phyloP scores from a whole-genome alignment of 164 flowering plant species.

The Kingdonia uniflora region DNA sequence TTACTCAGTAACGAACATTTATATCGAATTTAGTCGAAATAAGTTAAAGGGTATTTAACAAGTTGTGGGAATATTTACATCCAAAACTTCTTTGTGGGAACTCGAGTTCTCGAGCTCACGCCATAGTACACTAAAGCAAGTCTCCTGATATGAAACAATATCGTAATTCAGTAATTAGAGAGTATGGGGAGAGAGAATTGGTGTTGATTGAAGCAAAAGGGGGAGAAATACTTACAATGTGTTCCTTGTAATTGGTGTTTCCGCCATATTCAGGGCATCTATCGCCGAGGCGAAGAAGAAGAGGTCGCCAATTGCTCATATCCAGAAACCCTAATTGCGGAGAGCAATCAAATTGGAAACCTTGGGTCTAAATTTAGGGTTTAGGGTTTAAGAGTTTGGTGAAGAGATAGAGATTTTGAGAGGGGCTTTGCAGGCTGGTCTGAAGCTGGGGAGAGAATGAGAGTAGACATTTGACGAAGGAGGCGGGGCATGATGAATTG shows the following conservation, averaged over 20 bases:
- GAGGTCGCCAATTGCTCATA: slow-evolving; percentile 67
- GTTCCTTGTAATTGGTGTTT: slow-evolving; percentile 70
- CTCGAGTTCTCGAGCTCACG: slow-evolving; percentile 81
- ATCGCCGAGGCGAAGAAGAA: slow-evolving; percentile 84
- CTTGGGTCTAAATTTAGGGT: not conserved
- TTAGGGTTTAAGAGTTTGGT: slow-evolving; percentile 5
- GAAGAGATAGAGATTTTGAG: slow-evolving; percentile 1
- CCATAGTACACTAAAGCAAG: slow-evolving; percentile 55
- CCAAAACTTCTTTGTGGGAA: slow-evolving; percentile 41
- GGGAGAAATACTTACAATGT: slow-evolving; percentile 46
- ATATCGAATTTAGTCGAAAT: too few relatives aligned
- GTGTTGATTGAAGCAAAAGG: not conserved
- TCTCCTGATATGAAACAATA: slow-evolving; percentile 44
- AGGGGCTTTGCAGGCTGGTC: too few relatives aligned
- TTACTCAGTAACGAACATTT: too few relatives aligned
- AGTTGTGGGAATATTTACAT: slow-evolving; percentile 35
- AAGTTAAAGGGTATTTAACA: too few relatives aligned
- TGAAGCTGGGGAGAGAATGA: too few relatives aligned
- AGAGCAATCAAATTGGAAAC: too few relatives aligned
- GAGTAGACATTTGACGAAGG: too few relatives aligned
- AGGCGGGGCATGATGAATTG: too few relatives aligned
- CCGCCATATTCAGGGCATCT: slow-evolving; percentile 75
- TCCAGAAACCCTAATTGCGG: not conserved
- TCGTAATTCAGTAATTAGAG: too few relatives aligned
- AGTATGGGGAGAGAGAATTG: too few relatives aligned